Evolutionary conservation across 768 basidiomycete genomes (phyloP), one percentile per base, ranked within the genome.

Genomic region (Boletus reticulatus): DNA sequence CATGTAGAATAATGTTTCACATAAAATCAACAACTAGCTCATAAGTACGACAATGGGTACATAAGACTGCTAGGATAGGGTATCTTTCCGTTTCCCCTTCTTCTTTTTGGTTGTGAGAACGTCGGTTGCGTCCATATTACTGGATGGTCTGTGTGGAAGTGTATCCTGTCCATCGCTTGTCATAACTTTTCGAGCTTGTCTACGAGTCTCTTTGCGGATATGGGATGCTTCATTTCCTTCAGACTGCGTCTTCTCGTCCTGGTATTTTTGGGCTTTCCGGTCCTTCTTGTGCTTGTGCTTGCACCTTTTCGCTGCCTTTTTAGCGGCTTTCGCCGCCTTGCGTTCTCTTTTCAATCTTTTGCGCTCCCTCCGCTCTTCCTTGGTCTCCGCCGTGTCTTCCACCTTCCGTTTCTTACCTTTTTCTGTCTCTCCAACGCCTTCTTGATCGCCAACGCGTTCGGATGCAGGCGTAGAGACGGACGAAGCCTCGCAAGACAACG

Each of bases 1-100:
- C 56, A 67, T 67, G 66, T 67, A 67, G 66, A 67, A 55, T 58
- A 69, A 61, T 48, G 57, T 52, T 22, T 29, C 53, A 24, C 55
- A 43, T 59, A 49, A 58, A 57, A 36, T 20, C 37, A 34, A 60
- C 43, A 51, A 46, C 48, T 44, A 43, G 31, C 9, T 59, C 31
- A 48, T 56, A 49, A 51, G 52, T 52, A 42, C 31, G 29, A 45
- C 20, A 20, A 45, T 22, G 36, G 31, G 22, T 43, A 46, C 17
- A 42, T 20, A 17, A 34, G 41, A 27, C 12, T 37, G 42, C 57
- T 58, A 64, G 8, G 38, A n/a, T 38, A 20, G 36, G 56, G 50
- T 60, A 57, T 62, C 50, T 47, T 65, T 67, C 55, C 56, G 53
- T 52, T 67, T 63, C 34, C 44, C 55, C 57, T 60, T 66, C 57